Base-by-base conservation (phyloP, 2,329 filamentous ascomycete species). In the Clathrospora elynae region DNA sequence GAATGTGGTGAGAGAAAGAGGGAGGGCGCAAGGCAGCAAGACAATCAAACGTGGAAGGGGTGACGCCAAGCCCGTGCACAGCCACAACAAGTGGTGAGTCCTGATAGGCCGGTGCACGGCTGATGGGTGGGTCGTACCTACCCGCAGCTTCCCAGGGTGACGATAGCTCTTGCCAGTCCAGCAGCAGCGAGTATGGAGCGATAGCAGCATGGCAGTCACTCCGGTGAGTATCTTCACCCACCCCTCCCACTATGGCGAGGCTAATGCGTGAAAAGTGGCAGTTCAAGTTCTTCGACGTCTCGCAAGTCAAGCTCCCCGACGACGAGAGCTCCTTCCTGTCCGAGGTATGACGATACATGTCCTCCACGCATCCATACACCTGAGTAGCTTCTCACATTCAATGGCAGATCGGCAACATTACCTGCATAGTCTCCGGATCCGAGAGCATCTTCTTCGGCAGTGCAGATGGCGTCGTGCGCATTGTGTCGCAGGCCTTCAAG, bases 261-360 rank as follows among this genome's bases (percentile, higher is more conserved):
- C 66, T 69, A 50, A 69, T 39, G 12, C 39, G 31, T 10, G 40
- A 38, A 31, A 55, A 96, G 92, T 97, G 93, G 92, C 96, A 96
- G 87, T 99, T 99, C 78, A 91, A 95, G 80, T 99, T 99, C 85
- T 97, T 99, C 82, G 90, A 96, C 74, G 90, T 95, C 71, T 84
- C 84, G 68, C 86, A 88, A 68, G 85, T 96, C 71, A 84, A 86
- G 66, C 80, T 91, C 62, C 81, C 80, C 59, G 87, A 95, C 70
- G 86, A 86, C 64, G 89, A 95, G 67, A 86, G 84, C 67, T 83
- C 84, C 59, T 80, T 84, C 65, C 80, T 90, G 66, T 87, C 95
- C 75, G 86, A 91, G 71, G 87, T 88, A 80, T 83, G 81, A 42
- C 40, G 26, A 32, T 45, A 24, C 43, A 24, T n/a, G 26, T 43